These are phyloP conservation scores for Xylaria sp. DNA, from an alignment of 2,329 filamentous ascomycete species.

Conservation along the genomic window DNA sequence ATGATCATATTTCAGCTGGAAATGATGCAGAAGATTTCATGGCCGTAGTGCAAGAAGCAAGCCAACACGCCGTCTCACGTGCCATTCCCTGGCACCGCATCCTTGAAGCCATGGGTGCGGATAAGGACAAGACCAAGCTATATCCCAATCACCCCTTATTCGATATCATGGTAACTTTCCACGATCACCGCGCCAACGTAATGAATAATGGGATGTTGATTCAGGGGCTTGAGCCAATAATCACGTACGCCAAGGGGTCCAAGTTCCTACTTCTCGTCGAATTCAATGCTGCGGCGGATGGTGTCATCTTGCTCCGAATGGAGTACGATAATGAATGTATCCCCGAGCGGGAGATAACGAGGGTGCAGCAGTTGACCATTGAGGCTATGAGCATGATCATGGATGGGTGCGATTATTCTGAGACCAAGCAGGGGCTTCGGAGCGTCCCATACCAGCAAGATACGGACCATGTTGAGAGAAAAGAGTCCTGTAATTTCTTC, in stretches of 20 bases:
- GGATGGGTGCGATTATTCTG: slow-evolving; percentile 1
- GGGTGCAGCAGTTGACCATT: slow-evolving; percentile 12
- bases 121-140: neutral
- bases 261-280: slow-evolving; percentile 2
- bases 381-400: slow-evolving; percentile 6
- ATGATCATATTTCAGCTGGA: neutral
- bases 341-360: neutral
- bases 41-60: slow-evolving; percentile 5
- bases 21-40: neutral
- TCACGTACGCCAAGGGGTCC: slow-evolving; percentile 7
- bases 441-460: too few relatives aligned
- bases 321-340: neutral
- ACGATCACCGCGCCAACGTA: slow-evolving; percentile 5
- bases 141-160: slow-evolving; percentile 24
- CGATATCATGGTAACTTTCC: slow-evolving; percentile 26
- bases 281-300: neutral
- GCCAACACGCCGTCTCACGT: slow-evolving; percentile 3
- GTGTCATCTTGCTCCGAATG: slow-evolving; percentile 5
- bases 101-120: neutral
- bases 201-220: slow-evolving; percentile 5
- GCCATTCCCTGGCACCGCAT: slow-evolving; percentile 20
- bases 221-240: slow-evolving; percentile 8
- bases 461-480: too few relatives aligned
- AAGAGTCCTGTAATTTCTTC: too few relatives aligned
- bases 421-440: neutral